Evolutionary conservation across 768 basidiomycete genomes (phyloP).

Genomic region (Russula lepida): DNA sequence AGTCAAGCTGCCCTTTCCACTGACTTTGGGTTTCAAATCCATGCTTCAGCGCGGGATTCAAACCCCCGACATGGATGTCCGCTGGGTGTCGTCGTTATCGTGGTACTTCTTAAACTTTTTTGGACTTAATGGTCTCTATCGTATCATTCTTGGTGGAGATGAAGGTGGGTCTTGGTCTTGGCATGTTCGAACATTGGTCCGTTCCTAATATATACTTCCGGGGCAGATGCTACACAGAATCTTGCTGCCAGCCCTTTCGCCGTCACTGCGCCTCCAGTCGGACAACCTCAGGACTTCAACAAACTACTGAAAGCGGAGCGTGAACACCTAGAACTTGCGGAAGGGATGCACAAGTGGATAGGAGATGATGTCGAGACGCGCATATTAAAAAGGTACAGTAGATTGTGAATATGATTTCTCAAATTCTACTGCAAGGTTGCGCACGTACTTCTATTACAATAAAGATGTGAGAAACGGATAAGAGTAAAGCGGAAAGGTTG

Average conservation of each 20-base stretch:
- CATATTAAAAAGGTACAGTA: constrained; percentile 71
- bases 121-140: constrained; percentile 92
- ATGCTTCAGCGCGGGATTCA: constrained; percentile 96
- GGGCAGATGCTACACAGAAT: constrained; percentile 71
- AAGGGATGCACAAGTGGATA: constrained; percentile 78
- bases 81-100: constrained; percentile 97
- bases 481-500: background rate
- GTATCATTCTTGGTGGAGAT: constrained; percentile 82
- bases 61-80: constrained; percentile 93
- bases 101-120: constrained; percentile 99
- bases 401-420: constrained; percentile 31
- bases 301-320: constrained; percentile 88
- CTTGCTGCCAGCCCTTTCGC: constrained; percentile 67
- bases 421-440: background rate
- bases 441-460: constrained; percentile 4
- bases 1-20: constrained; percentile 96
- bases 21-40: constrained; percentile 94
- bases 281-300: constrained; percentile 71
- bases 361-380: constrained; percentile 74
- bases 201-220: constrained; percentile 27
- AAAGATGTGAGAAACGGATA: background rate
- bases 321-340: constrained; percentile 88
- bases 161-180: constrained; percentile 57
- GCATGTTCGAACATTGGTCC: constrained; percentile 14
- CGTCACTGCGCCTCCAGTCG: constrained; percentile 35